Percentiles rank a stretch among this genome's conserved stretches.
These are phyloP conservation scores for Physcia stellaris DNA, from an alignment of 495 filamentous ascomycete genomes.

Conservation along the genomic window DNA sequence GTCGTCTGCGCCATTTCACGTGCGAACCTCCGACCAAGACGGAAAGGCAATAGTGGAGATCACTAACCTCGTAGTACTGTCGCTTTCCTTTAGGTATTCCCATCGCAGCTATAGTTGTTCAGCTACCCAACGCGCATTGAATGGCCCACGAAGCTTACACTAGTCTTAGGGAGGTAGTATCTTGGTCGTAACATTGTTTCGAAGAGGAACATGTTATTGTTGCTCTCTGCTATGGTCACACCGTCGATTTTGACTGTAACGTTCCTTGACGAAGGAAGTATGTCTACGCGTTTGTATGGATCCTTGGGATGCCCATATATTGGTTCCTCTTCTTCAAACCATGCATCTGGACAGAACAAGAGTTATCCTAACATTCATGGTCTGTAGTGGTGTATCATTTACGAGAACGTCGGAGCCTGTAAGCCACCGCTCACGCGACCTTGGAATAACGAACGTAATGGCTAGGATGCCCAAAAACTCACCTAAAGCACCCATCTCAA, in stretches of 20 bases:
- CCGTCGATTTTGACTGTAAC: slow-evolving; percentile 36
- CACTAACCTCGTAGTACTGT: too few species aligned
- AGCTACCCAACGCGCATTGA: too few species aligned
- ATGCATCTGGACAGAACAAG: slow-evolving; percentile 25
- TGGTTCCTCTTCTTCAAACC: slow-evolving; percentile 46
- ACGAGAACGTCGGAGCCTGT: too few species aligned
- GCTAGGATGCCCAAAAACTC: background rate
- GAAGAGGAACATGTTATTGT: slow-evolving; percentile 14
- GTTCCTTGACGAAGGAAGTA: slow-evolving; percentile 31
- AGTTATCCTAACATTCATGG: background rate
- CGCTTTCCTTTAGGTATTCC: slow-evolving; percentile 25
- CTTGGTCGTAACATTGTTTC: slow-evolving; percentile 12
- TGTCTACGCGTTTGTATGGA: slow-evolving; percentile 47
- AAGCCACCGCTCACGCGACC: too few species aligned
- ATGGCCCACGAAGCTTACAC: too few species aligned
- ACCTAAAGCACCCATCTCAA: slow-evolving; percentile 11
- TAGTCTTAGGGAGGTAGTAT: slow-evolving; percentile 14
- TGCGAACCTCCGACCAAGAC: too few species aligned
- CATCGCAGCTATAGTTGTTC: slow-evolving; percentile 3
- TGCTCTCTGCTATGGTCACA: slow-evolving; percentile 27
- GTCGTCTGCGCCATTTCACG: too few species aligned
- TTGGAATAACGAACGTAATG: too few species aligned
- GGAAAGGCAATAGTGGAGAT: too few species aligned
- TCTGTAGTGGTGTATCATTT: too few species aligned
- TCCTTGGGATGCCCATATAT: slow-evolving; percentile 47